Evolutionary conservation across 2,329 filamentous ascomycete genomes (phyloP), one percentile per base, ranked within the genome.

Genomic region (Alternaria panax): DNA sequence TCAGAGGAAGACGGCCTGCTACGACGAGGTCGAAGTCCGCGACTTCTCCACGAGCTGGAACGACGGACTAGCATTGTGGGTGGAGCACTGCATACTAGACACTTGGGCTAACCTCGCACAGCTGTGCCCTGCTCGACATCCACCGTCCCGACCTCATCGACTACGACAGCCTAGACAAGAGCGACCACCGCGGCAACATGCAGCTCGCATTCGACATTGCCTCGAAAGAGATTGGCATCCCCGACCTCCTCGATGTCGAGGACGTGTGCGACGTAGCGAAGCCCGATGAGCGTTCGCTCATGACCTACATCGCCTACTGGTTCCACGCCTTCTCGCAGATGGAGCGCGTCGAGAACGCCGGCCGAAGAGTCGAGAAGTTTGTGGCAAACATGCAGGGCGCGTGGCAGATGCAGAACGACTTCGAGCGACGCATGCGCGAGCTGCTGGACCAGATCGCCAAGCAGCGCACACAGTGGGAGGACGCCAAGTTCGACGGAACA

Each of bases 281-380:
- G 81, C 95, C 95, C 24, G 95, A 99, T 77, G 95, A 99, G 80
- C 90, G 92, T 70, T 96, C 92, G 77, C 85, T 99, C 76, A 99
- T 99, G 95, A 99, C 95, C 1, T 99, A 99, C 79, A 99, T 99
- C 71, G 95, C 95, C 65, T 99, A 99, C 83, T 99, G 95, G 95
- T 99, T 99, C 85, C 95, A 99, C 76, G 95, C 95, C 70, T 99
- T 99, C 78, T 98, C 94, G 28, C 94, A 98, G 75, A 96, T 99
- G 89, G 95, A 99, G 81, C 91, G 94, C 77, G 95, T 99, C 8
- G 95, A 99, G 80, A 99, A 99, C 76, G 95, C 95, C 4, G 95
- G 95, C 5, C 88, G 95, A 62, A 88, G 95, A 68, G 95, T 99
- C 5, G 95, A 99, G 82, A 99, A 99, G 80, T 99, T 99, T 74